Conservation (phyloP, 805 yeast species). For the Priceomyces carsonii region DNA sequence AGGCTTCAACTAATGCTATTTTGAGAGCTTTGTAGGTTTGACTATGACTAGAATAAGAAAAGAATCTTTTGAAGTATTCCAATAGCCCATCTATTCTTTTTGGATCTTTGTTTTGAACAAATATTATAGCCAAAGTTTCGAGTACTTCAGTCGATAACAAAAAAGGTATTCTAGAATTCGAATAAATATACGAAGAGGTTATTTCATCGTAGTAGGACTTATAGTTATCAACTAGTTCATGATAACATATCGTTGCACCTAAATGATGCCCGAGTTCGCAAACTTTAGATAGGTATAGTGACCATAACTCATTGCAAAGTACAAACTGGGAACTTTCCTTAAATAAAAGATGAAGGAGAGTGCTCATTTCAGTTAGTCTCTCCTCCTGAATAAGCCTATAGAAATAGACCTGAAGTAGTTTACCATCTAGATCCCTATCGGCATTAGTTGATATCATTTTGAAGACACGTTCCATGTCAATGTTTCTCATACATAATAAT, state of each 20-base stretch:
- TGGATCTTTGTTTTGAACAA: conserved; percentile 24
- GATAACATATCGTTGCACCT: conserved; percentile 36
- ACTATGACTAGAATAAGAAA: conserved; percentile 33
- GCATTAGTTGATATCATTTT: too few species aligned
- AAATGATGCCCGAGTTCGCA: conserved; percentile 23
- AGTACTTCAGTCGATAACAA: conserved; percentile 28
- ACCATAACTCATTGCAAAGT: conserved; percentile 38
- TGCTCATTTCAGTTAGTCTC: conserved; percentile 24
- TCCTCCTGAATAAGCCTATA: conserved; percentile 17
- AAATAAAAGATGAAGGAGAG: conserved; percentile 27
- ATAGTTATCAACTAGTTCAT: conserved; percentile 33
- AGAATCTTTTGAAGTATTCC: conserved; percentile 38
- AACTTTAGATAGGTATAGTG: conserved; percentile 23
- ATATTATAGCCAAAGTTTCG: conserved; percentile 27
- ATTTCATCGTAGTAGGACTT: conserved; percentile 13
- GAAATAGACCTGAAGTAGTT: conserved; percentile 23
- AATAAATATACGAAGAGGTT: conserved; percentile 9
- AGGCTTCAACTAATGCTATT: conserved; percentile 31
- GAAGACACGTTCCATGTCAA: too few species aligned
- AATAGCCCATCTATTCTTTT: conserved; percentile 29
- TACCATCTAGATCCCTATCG: conserved; percentile 3
- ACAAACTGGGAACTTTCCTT: conserved; percentile 12
- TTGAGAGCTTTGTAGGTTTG: conserved; percentile 26
- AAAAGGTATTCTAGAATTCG: conserved; percentile 29
- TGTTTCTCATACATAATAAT: too few species aligned